Conservation (phyloP, 2,329 filamentous ascomycete species). For the Fusarium stilboides region DNA sequence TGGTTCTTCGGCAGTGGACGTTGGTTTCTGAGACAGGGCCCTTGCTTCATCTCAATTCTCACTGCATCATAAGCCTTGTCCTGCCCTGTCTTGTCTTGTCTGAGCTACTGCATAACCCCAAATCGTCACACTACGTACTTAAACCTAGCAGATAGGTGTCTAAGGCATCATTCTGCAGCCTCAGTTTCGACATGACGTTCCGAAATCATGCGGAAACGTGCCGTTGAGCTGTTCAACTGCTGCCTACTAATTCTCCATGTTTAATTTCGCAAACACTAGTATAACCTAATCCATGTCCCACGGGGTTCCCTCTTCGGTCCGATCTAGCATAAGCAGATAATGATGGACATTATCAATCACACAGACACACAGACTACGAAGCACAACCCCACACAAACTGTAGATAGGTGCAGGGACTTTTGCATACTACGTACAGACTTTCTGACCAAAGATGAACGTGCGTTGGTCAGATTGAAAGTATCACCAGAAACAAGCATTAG, state of each 20-base stretch:
- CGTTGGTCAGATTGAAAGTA: neutral
- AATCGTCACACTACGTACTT: too few species aligned
- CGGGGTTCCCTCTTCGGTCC: slow-evolving; percentile 33
- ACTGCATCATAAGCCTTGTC: too few species aligned
- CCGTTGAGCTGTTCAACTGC: too few species aligned
- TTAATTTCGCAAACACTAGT: slow-evolving; percentile 22
- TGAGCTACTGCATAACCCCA: neutral
- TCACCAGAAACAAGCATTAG: neutral
- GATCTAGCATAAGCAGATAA: slow-evolving; percentile 36
- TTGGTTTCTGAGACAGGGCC: slow-evolving; percentile 24
- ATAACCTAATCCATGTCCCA: slow-evolving; percentile 25
- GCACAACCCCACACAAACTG: slow-evolving; percentile 30
- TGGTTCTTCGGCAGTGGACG: slow-evolving; percentile 36
- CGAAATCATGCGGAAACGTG: too few species aligned
- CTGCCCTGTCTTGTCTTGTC: neutral
- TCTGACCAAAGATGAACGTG: slow-evolving; percentile 10
- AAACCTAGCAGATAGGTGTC: too few species aligned
- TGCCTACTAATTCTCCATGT: neutral
- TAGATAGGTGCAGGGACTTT: slow-evolving; percentile 3
- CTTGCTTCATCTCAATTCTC: slow-evolving; percentile 14
- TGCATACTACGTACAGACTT: slow-evolving; percentile 20
- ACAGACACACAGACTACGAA: slow-evolving; percentile 19
- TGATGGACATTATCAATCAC: slow-evolving; percentile 31
- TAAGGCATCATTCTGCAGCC: too few species aligned
- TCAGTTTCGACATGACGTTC: neutral